A percentile compares a stretch with the other conserved stretches of the same genome.
Conservation (phyloP, 331 rosid genomes). For the Telfairia occidentalis region DNA sequence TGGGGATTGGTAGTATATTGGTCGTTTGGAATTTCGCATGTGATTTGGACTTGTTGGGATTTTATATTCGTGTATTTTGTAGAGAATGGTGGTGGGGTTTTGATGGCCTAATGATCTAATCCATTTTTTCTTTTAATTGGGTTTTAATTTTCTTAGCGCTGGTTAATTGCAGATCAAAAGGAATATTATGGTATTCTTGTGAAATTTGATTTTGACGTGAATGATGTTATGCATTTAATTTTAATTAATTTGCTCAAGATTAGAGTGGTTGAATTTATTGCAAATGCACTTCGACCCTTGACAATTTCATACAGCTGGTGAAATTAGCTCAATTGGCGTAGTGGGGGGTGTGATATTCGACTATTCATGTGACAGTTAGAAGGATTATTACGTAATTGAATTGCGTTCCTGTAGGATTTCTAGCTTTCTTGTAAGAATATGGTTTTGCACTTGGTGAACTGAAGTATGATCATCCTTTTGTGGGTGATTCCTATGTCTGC, state of each 20-base stretch:
- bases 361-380: not conserved
- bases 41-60: too few species aligned
- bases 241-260: not conserved
- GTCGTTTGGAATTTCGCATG: too few species aligned
- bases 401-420: not conserved
- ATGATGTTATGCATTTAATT: not conserved
- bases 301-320: not conserved
- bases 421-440: not conserved
- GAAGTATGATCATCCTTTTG: not conserved
- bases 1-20: not conserved
- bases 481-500: conserved; percentile 14
- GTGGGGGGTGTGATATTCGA: conserved; percentile 2
- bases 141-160: not conserved
- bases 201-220: not conserved
- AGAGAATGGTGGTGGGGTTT: conserved; percentile 2
- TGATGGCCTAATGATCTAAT: not conserved
- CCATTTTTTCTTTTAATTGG: not conserved
- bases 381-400: not conserved
- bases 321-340: not conserved
- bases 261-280: not conserved
- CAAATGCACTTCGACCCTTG: not conserved
- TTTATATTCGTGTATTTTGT: too few species aligned
- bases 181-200: not conserved
- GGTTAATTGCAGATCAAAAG: not conserved
- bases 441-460: not conserved